Percentiles rank a stretch among this genome's conserved stretches.
Evolutionary conservation across 192 early-diverging fungal genomes (phyloP).

Genomic region (Entomortierella beljakovae): DNA sequence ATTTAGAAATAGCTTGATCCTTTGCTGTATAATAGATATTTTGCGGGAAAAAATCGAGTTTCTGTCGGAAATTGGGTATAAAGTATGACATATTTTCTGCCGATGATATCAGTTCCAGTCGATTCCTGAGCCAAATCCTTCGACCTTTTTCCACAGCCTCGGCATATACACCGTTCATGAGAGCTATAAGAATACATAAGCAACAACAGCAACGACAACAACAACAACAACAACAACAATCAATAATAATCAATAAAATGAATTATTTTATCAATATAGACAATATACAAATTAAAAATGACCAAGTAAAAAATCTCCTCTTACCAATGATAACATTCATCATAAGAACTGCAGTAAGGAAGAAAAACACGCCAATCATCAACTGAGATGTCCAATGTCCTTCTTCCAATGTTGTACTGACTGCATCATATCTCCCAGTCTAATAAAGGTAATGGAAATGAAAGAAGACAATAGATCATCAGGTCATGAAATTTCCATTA

Average conservation of each 20-base stretch:
- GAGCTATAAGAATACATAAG: conserved; percentile 20
- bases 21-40: conserved; percentile 24
- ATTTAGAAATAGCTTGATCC: background rate
- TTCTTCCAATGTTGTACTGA: background rate
- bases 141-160: background rate
- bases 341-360: conserved; percentile 19
- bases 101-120: conserved; percentile 10
- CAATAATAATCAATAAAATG: no score
- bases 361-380: conserved; percentile 15
- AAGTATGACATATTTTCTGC: conserved; percentile 12
- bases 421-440: conserved; percentile 2
- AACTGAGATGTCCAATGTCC: conserved; percentile 12
- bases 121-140: conserved; percentile 7
- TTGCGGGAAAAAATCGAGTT: conserved; percentile 11
- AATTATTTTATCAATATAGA: no score
- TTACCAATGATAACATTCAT: conserved; percentile 29
- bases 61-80: conserved; percentile 1
- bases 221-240: no score
- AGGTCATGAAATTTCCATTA: no score
- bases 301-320: background rate
- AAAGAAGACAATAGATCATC: no score
- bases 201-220: no score
- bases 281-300: no score
- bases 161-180: conserved; percentile 17
- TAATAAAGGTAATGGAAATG: background rate